Percentiles rank a stretch among this genome's conserved stretches.
These are phyloP conservation scores for Ulvella scutata DNA, from an alignment of 139 green algal species.

Conservation along the genomic window DNA sequence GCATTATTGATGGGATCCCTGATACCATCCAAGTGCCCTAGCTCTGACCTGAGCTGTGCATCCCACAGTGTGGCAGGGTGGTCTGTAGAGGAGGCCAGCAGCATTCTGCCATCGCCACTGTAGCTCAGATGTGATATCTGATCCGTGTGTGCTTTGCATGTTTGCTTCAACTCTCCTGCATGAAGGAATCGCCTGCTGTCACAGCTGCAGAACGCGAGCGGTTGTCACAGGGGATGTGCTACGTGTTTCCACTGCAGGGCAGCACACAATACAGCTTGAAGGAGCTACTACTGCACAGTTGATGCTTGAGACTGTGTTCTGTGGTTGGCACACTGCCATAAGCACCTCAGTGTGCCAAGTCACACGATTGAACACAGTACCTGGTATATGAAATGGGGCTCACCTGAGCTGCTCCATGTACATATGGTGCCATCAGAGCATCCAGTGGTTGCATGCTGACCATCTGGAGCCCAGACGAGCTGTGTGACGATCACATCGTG, in stretches of 20 bases:
- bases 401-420: background rate
- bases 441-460: background rate
- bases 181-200: too few relatives aligned
- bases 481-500: background rate
- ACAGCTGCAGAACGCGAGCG: too few relatives aligned
- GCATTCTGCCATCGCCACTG: background rate
- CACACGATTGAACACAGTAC: too few relatives aligned
- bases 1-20: background rate
- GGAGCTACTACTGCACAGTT: too few relatives aligned
- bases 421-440: conserved; percentile 1
- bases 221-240: too few relatives aligned
- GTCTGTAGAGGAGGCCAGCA: background rate
- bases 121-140: background rate
- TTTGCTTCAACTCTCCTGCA: background rate
- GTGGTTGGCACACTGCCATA: too few relatives aligned
- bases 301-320: too few relatives aligned
- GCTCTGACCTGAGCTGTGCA: background rate
- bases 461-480: background rate
- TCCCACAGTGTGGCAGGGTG: background rate
- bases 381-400: too few relatives aligned
- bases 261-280: too few relatives aligned
- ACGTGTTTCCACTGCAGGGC: too few relatives aligned
- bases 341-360: too few relatives aligned
- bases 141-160: background rate
- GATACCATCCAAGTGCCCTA: background rate